A percentile compares a stretch with the other conserved stretches of the same genome.
Conservation (phyloP, 495 filamentous ascomycete genomes). For the Astrothelium subdiscretum region DNA sequence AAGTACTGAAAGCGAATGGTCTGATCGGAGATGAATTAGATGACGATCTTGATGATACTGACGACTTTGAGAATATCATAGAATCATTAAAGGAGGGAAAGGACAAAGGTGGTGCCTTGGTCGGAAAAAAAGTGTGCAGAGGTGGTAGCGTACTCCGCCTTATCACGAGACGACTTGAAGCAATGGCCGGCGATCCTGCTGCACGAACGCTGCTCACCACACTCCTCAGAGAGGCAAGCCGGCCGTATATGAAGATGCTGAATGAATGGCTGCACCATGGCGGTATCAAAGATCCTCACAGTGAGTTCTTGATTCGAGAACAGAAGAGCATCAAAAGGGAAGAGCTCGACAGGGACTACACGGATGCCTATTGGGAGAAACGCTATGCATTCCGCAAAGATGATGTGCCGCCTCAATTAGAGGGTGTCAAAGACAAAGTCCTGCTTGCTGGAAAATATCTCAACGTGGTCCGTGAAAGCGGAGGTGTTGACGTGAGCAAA, state of each 20-base stretch:
- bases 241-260: slow-evolving; percentile 94
- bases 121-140: slow-evolving; percentile 85
- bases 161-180: slow-evolving; percentile 68
- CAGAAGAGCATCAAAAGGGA: slow-evolving; percentile 91
- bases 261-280: slow-evolving; percentile 98
- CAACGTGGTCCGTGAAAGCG: slow-evolving; percentile 93
- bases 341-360: slow-evolving; percentile 87
- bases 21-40: slow-evolving; percentile 77
- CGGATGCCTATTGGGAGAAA: slow-evolving; percentile 98
- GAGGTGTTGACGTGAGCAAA: slow-evolving; percentile 88
- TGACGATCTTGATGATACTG: slow-evolving; percentile 69
- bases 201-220: slow-evolving; percentile 68
- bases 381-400: slow-evolving; percentile 86
- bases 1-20: slow-evolving; percentile 76
- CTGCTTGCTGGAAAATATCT: slow-evolving; percentile 93
- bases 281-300: slow-evolving; percentile 86
- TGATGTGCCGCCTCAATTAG: slow-evolving; percentile 85
- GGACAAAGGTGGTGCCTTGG: slow-evolving; percentile 56
- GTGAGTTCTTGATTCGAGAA: slow-evolving; percentile 89
- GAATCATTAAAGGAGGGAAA: slow-evolving; percentile 70
- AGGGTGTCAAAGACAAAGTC: slow-evolving; percentile 85
- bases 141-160: slow-evolving; percentile 81
- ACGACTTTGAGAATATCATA: slow-evolving; percentile 79
- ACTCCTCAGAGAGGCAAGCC: slow-evolving; percentile 74
- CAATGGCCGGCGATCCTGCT: slow-evolving; percentile 86